A percentile compares a stretch with the other conserved stretches of the same genome.
phyloP scores from a whole-genome alignment of 768 basidiomycete genomes.

The Trametes punicea region DNA sequence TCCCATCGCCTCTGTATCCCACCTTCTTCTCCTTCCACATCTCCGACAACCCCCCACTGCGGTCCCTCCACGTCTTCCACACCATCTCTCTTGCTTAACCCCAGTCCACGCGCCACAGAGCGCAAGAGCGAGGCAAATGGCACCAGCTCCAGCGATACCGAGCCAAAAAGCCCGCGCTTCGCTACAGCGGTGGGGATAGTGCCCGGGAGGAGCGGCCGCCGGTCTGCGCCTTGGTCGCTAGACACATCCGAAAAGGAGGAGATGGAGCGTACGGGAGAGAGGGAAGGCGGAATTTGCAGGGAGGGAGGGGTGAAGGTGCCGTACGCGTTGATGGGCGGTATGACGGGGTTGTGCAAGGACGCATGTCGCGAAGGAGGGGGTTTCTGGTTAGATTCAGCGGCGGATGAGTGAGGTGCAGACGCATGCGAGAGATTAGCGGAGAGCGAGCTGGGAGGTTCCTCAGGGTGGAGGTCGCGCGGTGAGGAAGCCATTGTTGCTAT shows the following conservation, averaged over 20 bases:
- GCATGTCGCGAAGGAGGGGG: neutral
- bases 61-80: neutral
- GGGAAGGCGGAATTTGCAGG: constrained; percentile 5
- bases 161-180: constrained; percentile 8
- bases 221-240: constrained; percentile 21
- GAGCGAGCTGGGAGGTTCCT: neutral
- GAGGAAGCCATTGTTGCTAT: neutral
- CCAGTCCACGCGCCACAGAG: constrained; percentile 1
- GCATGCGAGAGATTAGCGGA: neutral
- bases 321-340: constrained; percentile 48
- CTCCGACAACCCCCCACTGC: neutral
- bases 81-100: neutral
- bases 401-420: neutral
- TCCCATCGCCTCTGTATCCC: constrained; percentile 6
- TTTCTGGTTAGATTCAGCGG: neutral
- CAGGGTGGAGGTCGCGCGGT: constrained; percentile 2
- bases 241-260: constrained; percentile 21
- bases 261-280: constrained; percentile 17
- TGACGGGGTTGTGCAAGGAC: constrained; percentile 31
- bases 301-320: constrained; percentile 41
- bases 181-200: neutral
- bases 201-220: constrained; percentile 38
- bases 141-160: constrained; percentile 25
- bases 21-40: constrained; percentile 1
- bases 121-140: constrained; percentile 22